These are phyloP conservation scores for Nothomitra cinnamomea DNA, from an alignment of 2,329 filamentous ascomycete genomes.

Conservation along the genomic window DNA sequence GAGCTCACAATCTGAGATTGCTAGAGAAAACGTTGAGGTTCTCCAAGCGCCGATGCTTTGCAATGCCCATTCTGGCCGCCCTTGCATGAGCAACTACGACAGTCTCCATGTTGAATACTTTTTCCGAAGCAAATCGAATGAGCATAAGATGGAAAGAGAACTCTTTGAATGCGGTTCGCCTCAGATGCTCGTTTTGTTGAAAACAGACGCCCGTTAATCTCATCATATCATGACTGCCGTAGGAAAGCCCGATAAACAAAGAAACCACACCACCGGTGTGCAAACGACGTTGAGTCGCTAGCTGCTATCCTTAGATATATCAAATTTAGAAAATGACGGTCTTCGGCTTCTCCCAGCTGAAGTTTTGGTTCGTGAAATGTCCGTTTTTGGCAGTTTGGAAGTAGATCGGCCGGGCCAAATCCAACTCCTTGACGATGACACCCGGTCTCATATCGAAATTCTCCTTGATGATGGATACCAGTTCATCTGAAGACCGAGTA, in stretches of 20 bases:
- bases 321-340: constrained; percentile 62
- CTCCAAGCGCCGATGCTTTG: constrained; percentile 4
- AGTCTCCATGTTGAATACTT: constrained; percentile 5
- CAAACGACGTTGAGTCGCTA: neutral
- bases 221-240: constrained; percentile 7
- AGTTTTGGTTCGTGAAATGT: constrained; percentile 97
- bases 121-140: neutral
- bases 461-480: constrained; percentile 81
- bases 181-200: constrained; percentile 1
- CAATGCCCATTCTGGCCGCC: neutral
- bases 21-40: constrained; percentile 5
- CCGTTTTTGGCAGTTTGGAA: constrained; percentile 98
- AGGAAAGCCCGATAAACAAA: constrained; percentile 9
- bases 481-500: constrained; percentile 71
- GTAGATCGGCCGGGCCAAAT: constrained; percentile 94
- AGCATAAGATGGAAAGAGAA: neutral
- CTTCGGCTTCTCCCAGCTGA: constrained; percentile 98
- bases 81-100: neutral
- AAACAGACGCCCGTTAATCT: constrained; percentile 3
- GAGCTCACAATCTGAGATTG: neutral
- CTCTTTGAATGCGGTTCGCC: constrained; percentile 1
- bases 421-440: constrained; percentile 95
- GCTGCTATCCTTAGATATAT: neutral
- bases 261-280: constrained; percentile 2
- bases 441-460: constrained; percentile 98